These are phyloP conservation scores for Amorphotheca resinae DNA, from an alignment of 495 filamentous ascomycete species.

Conservation along the genomic window DNA sequence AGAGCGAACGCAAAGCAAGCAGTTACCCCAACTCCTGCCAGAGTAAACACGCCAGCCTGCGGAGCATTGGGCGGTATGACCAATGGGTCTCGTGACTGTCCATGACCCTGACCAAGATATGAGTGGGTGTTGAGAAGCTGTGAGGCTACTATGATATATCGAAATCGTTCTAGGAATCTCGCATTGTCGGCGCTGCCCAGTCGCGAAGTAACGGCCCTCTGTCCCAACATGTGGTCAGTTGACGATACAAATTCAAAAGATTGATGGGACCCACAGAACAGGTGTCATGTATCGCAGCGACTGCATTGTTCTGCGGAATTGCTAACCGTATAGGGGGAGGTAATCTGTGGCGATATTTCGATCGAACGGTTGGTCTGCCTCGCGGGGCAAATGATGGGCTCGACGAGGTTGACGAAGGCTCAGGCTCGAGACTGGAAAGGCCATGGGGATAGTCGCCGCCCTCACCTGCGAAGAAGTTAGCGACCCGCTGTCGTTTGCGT, in stretches of 20 bases:
- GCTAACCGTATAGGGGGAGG: constrained; percentile 48
- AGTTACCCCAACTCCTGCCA: constrained; percentile 31
- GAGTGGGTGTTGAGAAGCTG: constrained; percentile 70
- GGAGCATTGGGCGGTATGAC: constrained; percentile 13
- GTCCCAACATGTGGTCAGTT: constrained; percentile 4
- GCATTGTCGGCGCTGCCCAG: constrained; percentile 73
- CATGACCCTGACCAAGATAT: constrained; percentile 10
- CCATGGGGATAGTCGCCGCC: constrained; percentile 28
- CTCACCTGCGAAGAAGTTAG: constrained; percentile 25
- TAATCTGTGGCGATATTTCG: constrained; percentile 52
- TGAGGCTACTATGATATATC: constrained; percentile 90
- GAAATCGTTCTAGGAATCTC: constrained; percentile 86
- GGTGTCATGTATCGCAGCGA: constrained; percentile 41
- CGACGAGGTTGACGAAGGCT: constrained; percentile 26
- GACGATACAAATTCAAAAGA: background rate
- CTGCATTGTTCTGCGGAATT: constrained; percentile 34
- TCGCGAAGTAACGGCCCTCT: constrained; percentile 56
- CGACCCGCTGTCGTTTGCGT: constrained; percentile 25
- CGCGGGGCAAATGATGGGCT: constrained; percentile 62
- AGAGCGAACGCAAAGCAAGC: constrained; percentile 51
- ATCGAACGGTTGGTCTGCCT: constrained; percentile 53
- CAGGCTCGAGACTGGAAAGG: constrained; percentile 24
- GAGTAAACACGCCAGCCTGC: constrained; percentile 17
- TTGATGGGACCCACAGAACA: constrained; percentile 47
- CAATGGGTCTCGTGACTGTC: constrained; percentile 7